Evolutionary conservation across 2,329 filamentous ascomycete species (phyloP).

Genomic region (Anthostomella pinea): DNA sequence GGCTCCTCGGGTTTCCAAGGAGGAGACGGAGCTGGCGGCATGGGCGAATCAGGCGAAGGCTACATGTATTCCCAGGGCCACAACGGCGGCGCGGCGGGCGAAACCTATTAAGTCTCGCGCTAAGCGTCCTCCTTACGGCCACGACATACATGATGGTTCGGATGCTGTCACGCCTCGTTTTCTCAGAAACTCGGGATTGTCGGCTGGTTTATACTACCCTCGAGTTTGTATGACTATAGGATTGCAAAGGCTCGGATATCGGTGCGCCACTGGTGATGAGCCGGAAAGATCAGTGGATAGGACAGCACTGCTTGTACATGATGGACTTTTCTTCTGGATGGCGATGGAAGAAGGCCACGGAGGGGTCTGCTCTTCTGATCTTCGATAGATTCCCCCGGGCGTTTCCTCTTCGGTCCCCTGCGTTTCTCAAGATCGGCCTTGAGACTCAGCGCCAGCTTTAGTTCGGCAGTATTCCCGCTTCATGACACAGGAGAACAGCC

Average conservation of each 20-base stretch:
- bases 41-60: conserved; percentile 41
- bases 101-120: conserved; percentile 45
- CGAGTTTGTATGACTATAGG: conserved; percentile 35
- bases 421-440: conserved; percentile 24
- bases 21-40: conserved; percentile 42
- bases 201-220: conserved; percentile 24
- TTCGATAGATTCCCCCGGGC: conserved; percentile 32
- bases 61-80: conserved; percentile 55
- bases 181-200: conserved; percentile 12
- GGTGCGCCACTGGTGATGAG: no score
- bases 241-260: conserved; percentile 15
- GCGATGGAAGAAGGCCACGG: conserved; percentile 20
- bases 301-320: conserved; percentile 28
- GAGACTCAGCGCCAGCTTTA: conserved; percentile 19
- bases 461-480: conserved; percentile 27
- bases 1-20: conserved; percentile 43
- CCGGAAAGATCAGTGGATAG: no score
- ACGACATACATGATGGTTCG: conserved; percentile 3
- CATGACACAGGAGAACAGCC: conserved; percentile 25
- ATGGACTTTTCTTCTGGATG: conserved; percentile 17
- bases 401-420: conserved; percentile 22
- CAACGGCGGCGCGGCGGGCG: conserved; percentile 57
- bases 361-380: conserved; percentile 19
- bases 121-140: conserved; percentile 11
- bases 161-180: conserved; percentile 6